These are phyloP conservation scores for Rhamnella rubrinervis DNA, from an alignment of 331 rosid genomes.

Conservation along the genomic window DNA sequence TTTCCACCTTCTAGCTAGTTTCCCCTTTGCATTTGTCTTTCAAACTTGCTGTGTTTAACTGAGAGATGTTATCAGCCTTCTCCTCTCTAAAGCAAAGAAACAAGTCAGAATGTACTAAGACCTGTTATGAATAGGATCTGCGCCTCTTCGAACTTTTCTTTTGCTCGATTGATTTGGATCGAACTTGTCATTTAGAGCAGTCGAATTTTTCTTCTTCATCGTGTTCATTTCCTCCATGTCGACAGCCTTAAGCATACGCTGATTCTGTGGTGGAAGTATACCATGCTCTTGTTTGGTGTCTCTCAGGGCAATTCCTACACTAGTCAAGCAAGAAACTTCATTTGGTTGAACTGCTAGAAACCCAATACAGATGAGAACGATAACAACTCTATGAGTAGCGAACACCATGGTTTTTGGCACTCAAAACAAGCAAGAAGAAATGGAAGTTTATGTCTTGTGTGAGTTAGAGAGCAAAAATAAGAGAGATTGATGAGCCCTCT, in stretches of 20 bases:
- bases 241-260: conserved; percentile 36
- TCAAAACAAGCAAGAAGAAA: conserved; percentile 29
- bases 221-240: conserved; percentile 40
- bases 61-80: conserved; percentile 27
- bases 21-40: conserved; percentile 18
- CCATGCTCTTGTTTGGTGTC: conserved; percentile 39
- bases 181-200: conserved; percentile 29
- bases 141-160: conserved; percentile 80
- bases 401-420: conserved; percentile 55
- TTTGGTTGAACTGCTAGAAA: conserved; percentile 49
- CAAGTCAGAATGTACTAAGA: conserved; percentile 27
- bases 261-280: conserved; percentile 34
- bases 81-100: conserved; percentile 28
- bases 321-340: conserved; percentile 46
- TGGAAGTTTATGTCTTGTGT: conserved; percentile 19
- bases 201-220: conserved; percentile 43
- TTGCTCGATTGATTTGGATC: conserved; percentile 81
- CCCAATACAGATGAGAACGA: conserved; percentile 60
- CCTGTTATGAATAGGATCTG: conserved; percentile 97
- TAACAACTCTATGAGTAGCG: conserved; percentile 35
- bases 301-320: conserved; percentile 46
- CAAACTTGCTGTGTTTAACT: neutral
- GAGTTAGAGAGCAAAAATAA: conserved; percentile 19
- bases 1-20: conserved; percentile 41
- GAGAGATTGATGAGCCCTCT: conserved; percentile 14